phyloP scores from a whole-genome alignment of 352 stramenopile species.

The Plasmopara viticola region DNA sequence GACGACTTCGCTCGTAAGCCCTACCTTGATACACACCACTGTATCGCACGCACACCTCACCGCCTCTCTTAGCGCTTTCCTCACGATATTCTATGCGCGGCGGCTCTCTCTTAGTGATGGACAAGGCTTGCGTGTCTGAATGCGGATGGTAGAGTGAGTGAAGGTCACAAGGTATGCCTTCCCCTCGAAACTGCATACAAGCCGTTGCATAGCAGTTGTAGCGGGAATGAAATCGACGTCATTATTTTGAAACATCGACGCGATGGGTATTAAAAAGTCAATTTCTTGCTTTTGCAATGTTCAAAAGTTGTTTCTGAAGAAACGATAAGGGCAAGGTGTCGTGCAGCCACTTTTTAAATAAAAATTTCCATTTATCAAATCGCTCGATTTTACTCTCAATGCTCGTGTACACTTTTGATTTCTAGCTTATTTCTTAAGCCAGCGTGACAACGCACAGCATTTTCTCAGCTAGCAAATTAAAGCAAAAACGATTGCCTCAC shows the following conservation, averaged over 20 bases:
- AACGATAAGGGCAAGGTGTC: not conserved
- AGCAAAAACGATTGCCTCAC: no score
- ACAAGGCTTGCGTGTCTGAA: not conserved
- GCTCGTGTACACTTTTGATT: no score
- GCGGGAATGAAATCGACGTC: slow-evolving; percentile 8
- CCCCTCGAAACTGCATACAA: slow-evolving; percentile 12
- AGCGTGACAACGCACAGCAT: no score
- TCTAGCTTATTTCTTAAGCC: no score
- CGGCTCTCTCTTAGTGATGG: not conserved
- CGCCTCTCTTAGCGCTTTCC: slow-evolving; percentile 4
- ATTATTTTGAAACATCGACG: slow-evolving; percentile 13
- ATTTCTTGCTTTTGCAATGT: no score
- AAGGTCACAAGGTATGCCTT: slow-evolving; percentile 5
- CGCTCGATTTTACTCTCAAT: no score
- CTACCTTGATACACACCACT: slow-evolving; percentile 3
- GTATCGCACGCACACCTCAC: not conserved
- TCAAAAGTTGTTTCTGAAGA: not conserved
- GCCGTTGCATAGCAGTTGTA: slow-evolving; percentile 5
- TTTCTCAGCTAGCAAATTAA: no score
- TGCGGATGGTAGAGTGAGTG: slow-evolving; percentile 23
- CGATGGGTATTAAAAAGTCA: not conserved
- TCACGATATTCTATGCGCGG: not conserved
- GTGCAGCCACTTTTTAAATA: not conserved
- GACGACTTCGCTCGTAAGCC: slow-evolving; percentile 1
- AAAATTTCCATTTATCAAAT: not conserved